These are phyloP conservation scores for Aspergillus aculeatus DNA, from an alignment of 2,329 filamentous ascomycete genomes.

Conservation along the genomic window DNA sequence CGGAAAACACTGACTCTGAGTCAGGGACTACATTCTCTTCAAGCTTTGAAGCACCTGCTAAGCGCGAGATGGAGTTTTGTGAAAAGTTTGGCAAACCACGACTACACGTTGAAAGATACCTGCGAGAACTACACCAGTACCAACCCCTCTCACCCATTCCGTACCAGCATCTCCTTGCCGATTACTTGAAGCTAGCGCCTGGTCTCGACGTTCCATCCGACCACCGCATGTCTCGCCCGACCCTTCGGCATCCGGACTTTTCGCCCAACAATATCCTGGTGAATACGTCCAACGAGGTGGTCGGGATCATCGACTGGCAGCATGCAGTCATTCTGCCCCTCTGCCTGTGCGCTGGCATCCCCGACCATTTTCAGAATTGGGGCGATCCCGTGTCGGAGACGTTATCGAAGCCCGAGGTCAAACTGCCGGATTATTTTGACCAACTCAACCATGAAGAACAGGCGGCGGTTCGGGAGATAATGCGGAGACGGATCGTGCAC, in stretches of 20 bases:
- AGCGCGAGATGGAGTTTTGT: slow-evolving; percentile 26
- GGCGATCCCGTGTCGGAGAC: slow-evolving; percentile 30
- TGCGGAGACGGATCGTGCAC: slow-evolving; percentile 23
- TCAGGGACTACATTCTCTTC: neutral
- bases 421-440: slow-evolving; percentile 25
- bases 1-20: slow-evolving; percentile 4
- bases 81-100: slow-evolving; percentile 23
- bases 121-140: slow-evolving; percentile 23
- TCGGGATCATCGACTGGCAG: slow-evolving; percentile 34
- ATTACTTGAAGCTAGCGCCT: slow-evolving; percentile 19
- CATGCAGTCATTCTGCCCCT: slow-evolving; percentile 30
- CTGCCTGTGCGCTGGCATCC: slow-evolving; percentile 30
- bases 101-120: slow-evolving; percentile 21
- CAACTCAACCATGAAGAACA: slow-evolving; percentile 23
- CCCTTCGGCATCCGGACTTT: slow-evolving; percentile 27
- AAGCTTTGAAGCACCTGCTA: slow-evolving; percentile 23
- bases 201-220: slow-evolving; percentile 17
- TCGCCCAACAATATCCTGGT: slow-evolving; percentile 34
- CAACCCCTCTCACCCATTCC: slow-evolving; percentile 10
- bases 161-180: slow-evolving; percentile 16
- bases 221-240: slow-evolving; percentile 21
- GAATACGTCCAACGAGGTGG: slow-evolving; percentile 24
- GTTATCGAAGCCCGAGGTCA: slow-evolving; percentile 22
- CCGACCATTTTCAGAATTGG: slow-evolving; percentile 36
- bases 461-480: slow-evolving; percentile 19